Conservation (phyloP, 106 monocot genomes). For the Dendrobium chrysotoxum region DNA sequence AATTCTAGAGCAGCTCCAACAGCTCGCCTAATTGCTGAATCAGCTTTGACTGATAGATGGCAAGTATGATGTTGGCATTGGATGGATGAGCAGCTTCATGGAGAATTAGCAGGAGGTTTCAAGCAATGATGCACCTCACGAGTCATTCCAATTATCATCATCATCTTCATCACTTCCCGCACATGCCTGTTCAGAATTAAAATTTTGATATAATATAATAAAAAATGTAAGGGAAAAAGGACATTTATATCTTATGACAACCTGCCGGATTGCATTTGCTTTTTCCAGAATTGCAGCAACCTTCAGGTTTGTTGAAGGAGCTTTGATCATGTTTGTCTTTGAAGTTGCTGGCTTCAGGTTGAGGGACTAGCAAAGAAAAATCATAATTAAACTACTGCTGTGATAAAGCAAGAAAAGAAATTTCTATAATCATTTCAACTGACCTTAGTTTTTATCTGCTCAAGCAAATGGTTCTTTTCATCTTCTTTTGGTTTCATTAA, state of each 20-base stretch:
- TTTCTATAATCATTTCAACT: constrained; percentile 9
- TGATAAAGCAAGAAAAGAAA: neutral
- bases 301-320: constrained; percentile 67
- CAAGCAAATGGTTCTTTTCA: constrained; percentile 65
- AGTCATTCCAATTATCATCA: constrained; percentile 60
- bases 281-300: constrained; percentile 95
- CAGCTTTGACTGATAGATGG: neutral
- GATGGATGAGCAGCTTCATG: neutral
- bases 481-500: constrained; percentile 35
- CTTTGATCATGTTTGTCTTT: constrained; percentile 41
- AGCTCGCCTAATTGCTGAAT: constrained; percentile 1
- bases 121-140: constrained; percentile 12
- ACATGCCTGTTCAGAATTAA: constrained; percentile 49
- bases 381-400: neutral
- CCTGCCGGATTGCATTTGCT: constrained; percentile 93
- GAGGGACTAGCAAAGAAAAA: constrained; percentile 54
- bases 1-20: neutral
- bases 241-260: neutral
- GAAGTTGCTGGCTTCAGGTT: constrained; percentile 64
- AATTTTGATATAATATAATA: neutral
- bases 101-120: neutral
- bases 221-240: neutral
- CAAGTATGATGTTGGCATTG: constrained; percentile 14
- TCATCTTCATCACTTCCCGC: constrained; percentile 86
- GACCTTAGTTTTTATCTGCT: constrained; percentile 92